Conservation (phyloP, 106 monocot species). For the Acorus calamus region DNA sequence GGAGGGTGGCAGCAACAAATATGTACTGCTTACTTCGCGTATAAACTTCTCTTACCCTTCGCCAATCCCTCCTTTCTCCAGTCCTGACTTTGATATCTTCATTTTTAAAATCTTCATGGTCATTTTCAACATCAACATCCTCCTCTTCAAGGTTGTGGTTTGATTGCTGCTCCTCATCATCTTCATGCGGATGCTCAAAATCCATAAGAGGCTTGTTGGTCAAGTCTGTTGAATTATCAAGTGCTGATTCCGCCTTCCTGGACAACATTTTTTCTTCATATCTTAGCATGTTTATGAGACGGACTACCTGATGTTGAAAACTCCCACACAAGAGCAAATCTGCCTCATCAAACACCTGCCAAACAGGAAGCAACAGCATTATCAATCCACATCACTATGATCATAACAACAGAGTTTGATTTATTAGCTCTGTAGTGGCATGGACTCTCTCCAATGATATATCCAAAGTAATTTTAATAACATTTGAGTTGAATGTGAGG, state of each 20-base stretch:
- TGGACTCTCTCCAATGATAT: no score
- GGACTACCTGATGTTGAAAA: constrained; percentile 84
- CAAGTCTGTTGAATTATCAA: constrained; percentile 9
- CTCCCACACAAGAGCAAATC: constrained; percentile 99
- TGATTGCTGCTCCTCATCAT: constrained; percentile 11
- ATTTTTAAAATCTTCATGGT: constrained; percentile 12
- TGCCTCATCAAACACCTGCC: constrained; percentile 97
- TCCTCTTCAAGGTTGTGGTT: constrained; percentile 10
- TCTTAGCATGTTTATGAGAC: constrained; percentile 82
- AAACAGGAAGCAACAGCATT: not conserved
- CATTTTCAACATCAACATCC: constrained; percentile 14
- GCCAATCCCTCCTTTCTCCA: constrained; percentile 48
- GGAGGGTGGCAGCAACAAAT: constrained; percentile 96
- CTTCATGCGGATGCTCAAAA: constrained; percentile 6
- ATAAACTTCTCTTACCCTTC: constrained; percentile 77
- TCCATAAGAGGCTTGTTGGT: constrained; percentile 7
- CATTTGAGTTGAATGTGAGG: no score
- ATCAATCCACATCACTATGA: no score
- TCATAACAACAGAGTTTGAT: no score
- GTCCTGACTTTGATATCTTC: constrained; percentile 1
- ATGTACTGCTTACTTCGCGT: constrained; percentile 91
- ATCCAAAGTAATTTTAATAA: no score
- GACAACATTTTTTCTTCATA: constrained; percentile 87
- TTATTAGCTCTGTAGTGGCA: no score
- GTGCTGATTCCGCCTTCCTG: constrained; percentile 16